These are phyloP conservation scores for Fusarium penzigii DNA, from an alignment of 2,329 filamentous ascomycete species.

Conservation along the genomic window DNA sequence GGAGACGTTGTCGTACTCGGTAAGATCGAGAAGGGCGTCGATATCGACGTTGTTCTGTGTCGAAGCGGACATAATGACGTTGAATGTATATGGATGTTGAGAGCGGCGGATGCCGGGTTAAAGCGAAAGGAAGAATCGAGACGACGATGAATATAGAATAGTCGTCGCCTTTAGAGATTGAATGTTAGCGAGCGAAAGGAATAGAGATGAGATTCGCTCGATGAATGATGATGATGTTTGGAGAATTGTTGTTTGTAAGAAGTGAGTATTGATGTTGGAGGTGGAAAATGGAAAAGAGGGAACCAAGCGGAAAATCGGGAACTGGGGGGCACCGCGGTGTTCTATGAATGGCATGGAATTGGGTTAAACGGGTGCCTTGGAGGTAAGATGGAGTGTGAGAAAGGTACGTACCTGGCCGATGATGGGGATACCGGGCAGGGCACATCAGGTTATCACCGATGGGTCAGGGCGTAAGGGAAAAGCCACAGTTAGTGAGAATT, in stretches of 20 bases:
- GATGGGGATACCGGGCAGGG: background rate
- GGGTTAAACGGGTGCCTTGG: conserved; percentile 36
- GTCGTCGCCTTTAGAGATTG: conserved; percentile 6
- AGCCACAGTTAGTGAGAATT: conserved; percentile 13
- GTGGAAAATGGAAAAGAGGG: conserved; percentile 25
- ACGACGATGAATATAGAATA: conserved; percentile 1
- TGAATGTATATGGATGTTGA: conserved; percentile 7
- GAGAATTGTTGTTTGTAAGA: conserved; percentile 10
- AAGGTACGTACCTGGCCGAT: conserved; percentile 9
- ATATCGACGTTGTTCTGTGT: conserved; percentile 51
- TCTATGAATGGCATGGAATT: conserved; percentile 37
- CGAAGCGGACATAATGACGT: conserved; percentile 40
- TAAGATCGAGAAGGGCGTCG: conserved; percentile 61
- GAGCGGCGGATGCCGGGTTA: conserved; percentile 12
- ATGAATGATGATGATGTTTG: conserved; percentile 5
- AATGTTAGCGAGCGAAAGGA: background rate
- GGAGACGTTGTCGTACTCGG: conserved; percentile 60
- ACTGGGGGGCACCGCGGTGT: conserved; percentile 29
- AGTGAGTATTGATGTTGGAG: conserved; percentile 18
- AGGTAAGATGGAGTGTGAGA: background rate
- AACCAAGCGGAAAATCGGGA: conserved; percentile 27
- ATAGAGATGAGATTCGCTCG: background rate
- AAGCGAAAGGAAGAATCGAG: conserved; percentile 8
- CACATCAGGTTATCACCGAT: conserved; percentile 10
- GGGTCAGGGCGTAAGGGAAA: conserved; percentile 4